phyloP scores from a whole-genome alignment of 441 rosid genomes.

The Euphorbia celastroides region DNA sequence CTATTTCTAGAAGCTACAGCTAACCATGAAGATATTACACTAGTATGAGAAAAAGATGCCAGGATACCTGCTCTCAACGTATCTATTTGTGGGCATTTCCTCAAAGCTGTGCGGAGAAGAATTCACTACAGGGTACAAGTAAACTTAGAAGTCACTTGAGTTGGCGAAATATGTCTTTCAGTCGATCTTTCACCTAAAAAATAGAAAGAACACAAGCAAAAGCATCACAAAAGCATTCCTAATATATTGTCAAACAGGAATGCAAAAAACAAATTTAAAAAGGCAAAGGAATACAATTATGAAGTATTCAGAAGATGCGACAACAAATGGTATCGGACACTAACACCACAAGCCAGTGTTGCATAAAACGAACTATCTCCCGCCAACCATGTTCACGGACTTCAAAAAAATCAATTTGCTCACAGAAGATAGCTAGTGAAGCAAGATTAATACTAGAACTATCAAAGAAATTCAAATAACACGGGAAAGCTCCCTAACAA shows the following conservation, averaged over 20 bases:
- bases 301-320: constrained; percentile 5
- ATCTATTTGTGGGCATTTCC: constrained; percentile 96
- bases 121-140: constrained; percentile 11
- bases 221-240: background rate
- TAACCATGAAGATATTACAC: constrained; percentile 12
- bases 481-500: background rate
- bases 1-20: constrained; percentile 12
- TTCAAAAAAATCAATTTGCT: background rate
- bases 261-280: background rate
- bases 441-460: background rate
- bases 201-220: background rate
- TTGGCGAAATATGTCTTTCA: constrained; percentile 73
- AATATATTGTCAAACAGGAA: background rate
- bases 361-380: background rate
- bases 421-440: background rate
- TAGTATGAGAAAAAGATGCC: background rate
- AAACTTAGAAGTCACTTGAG: constrained; percentile 48
- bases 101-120: constrained; percentile 59
- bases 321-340: background rate
- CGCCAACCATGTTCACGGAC: background rate
- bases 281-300: background rate
- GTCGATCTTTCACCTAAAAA: constrained; percentile 65
- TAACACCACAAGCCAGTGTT: background rate
- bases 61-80: constrained; percentile 87
- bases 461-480: background rate